These are phyloP conservation scores for Penicillium lividum DNA, from an alignment of 495 filamentous ascomycete genomes.

Conservation along the genomic window DNA sequence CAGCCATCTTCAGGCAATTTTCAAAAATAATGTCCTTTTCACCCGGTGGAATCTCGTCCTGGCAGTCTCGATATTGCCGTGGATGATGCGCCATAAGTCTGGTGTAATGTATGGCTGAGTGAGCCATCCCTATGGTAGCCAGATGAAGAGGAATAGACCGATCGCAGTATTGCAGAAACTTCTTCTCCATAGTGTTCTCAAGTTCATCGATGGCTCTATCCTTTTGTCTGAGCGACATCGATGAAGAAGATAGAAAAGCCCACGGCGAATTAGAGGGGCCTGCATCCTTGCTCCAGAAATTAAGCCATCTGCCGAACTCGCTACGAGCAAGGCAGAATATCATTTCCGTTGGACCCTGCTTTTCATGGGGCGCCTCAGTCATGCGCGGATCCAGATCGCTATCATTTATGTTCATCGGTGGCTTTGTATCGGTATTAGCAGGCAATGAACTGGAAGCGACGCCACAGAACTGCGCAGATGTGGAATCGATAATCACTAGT, in stretches of 20 bases:
- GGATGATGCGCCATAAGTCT: slow-evolving; percentile 45
- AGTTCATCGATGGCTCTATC: slow-evolving; percentile 44
- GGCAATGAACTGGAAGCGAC: slow-evolving; percentile 23
- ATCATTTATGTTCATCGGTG: slow-evolving; percentile 59
- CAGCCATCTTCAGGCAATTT: slow-evolving; percentile 37
- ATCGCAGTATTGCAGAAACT: slow-evolving; percentile 60
- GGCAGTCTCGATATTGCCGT: slow-evolving; percentile 36
- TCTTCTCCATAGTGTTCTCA: slow-evolving; percentile 36
- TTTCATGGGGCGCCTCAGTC: slow-evolving; percentile 51
- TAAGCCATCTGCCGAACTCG: slow-evolving; percentile 45
- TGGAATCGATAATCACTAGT: slow-evolving; percentile 35
- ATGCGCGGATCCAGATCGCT: slow-evolving; percentile 59
- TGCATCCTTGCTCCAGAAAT: slow-evolving; percentile 30
- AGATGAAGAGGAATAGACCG: slow-evolving; percentile 61
- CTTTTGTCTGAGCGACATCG: slow-evolving; percentile 48
- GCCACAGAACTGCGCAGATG: slow-evolving; percentile 37
- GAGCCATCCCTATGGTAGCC: slow-evolving; percentile 49
- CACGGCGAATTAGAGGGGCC: slow-evolving; percentile 33
- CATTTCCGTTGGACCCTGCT: slow-evolving; percentile 66
- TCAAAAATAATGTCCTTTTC: slow-evolving; percentile 44
- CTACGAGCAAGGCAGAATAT: slow-evolving; percentile 59
- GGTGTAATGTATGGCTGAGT: slow-evolving; percentile 34
- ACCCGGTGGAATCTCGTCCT: slow-evolving; percentile 25
- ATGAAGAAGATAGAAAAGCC: slow-evolving; percentile 29
- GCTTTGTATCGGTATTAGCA: slow-evolving; percentile 28